Conservation (phyloP, 2,329 filamentous ascomycete species). For the Trichoderma semiorbis region DNA sequence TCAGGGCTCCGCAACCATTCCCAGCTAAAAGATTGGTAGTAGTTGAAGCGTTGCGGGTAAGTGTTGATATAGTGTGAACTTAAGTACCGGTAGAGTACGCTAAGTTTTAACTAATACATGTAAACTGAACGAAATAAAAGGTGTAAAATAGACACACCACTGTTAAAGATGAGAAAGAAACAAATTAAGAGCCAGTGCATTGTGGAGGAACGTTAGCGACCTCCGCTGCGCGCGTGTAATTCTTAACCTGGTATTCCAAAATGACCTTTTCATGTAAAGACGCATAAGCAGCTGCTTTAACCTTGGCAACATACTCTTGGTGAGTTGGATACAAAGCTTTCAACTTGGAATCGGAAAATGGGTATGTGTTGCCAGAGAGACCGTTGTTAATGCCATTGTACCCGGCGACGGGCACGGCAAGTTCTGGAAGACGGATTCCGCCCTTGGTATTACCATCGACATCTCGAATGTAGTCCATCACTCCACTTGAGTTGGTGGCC, state of each 20-base stretch:
- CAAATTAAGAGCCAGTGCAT: not conserved
- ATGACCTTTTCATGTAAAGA: not conserved
- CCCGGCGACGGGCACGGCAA: not conserved
- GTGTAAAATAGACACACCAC: not conserved
- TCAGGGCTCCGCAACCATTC: not conserved
- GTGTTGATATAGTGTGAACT: not conserved
- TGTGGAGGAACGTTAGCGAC: not conserved
- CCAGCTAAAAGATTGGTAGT: not conserved
- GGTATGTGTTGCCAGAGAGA: not conserved
- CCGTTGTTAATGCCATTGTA: not conserved
- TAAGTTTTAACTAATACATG: not conserved
- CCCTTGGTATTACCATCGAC: not conserved
- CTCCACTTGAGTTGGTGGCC: not conserved
- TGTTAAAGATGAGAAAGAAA: not conserved
- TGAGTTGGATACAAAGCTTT: not conserved
- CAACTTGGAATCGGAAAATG: not conserved
- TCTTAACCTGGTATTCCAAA: not conserved
- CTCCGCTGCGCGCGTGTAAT: not conserved
- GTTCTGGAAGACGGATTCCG: not conserved
- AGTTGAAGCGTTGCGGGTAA: not conserved
- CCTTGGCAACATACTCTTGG: not conserved
- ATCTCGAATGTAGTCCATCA: not conserved
- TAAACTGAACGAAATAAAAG: not conserved
- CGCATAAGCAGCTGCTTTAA: not conserved
- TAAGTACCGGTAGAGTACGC: not conserved